Evolutionary conservation across 2,329 filamentous ascomycete genomes (phyloP), one percentile per base, ranked within the genome.

Genomic region (Tolypocladium pustulatum): DNA sequence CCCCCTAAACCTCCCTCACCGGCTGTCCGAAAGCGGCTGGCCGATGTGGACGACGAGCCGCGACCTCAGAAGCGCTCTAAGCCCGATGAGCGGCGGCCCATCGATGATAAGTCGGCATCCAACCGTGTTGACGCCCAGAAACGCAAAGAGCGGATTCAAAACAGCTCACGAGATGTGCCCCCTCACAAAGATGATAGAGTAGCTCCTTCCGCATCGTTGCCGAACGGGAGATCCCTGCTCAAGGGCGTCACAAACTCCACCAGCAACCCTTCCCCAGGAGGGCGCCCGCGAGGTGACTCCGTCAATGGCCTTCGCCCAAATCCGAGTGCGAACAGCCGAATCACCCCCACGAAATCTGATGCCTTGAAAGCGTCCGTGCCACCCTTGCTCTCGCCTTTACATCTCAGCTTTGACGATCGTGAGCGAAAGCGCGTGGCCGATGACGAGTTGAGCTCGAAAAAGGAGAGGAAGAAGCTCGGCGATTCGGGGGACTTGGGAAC

Each of bases 301-400:
- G 61, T 76, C 27, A 81, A 81, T 53, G 78, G 78, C 25, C 68
- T 69, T 34, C 69, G 69, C 6, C 71, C 73, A 9, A 72, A 68
- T 59, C 61, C 65, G 36, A 60, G 60, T 5, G 67, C 69, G 36
- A 75, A 65, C 63, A 73, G 66, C 36, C 72, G 71, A 58, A 66
- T 65, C 52, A 69, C 71, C 7, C 71, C 76, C 15, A 73, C 65
- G 60, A 77, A 77, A 64, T 55, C 66, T 25, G 75, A 78, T 25
- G 62, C 65, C 13, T 65, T 68, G 13, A 78, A 76, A 61, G 62
- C 74, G 32, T 68, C 70, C 30, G 72, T 84, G 8, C 81, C 81
- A 10, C 78, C 77, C 3, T 64, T 84, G 36, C 65, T 84, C 17
- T 84, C 81, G 0, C 81, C 81, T 1, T 69, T 82, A 1, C 76